Evolutionary conservation across 164 flowering plant genomes (phyloP).

Genomic region (Piper betle): DNA sequence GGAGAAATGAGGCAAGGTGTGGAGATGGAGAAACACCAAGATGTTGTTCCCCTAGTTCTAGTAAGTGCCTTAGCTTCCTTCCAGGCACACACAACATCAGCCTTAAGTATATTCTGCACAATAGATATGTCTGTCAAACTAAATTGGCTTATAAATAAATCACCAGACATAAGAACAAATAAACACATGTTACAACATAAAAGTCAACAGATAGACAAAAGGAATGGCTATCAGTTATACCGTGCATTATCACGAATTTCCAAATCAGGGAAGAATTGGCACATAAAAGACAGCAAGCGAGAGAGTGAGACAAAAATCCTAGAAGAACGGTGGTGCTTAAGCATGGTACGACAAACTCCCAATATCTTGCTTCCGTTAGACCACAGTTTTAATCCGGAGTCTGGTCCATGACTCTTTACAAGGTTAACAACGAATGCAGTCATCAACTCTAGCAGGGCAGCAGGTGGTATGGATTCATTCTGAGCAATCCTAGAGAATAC

Average conservation of each 20-base stretch:
- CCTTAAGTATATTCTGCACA: slow-evolving; percentile 74
- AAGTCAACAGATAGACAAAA: background rate
- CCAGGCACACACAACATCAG: slow-evolving; percentile 88
- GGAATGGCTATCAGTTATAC: slow-evolving; percentile 19
- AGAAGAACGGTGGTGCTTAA: slow-evolving; percentile 70
- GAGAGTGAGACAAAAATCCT: slow-evolving; percentile 60
- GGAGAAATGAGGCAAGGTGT: slow-evolving; percentile 44
- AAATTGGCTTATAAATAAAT: background rate
- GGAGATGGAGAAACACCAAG: slow-evolving; percentile 61
- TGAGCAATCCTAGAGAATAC: slow-evolving; percentile 70
- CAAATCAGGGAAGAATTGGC: slow-evolving; percentile 85
- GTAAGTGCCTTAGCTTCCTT: slow-evolving; percentile 59
- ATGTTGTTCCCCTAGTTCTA: slow-evolving; percentile 52
- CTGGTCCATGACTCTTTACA: slow-evolving; percentile 62
- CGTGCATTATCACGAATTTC: slow-evolving; percentile 97
- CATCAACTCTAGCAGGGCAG: slow-evolving; percentile 53
- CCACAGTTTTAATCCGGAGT: slow-evolving; percentile 70
- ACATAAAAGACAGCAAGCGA: slow-evolving; percentile 61
- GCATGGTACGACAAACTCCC: slow-evolving; percentile 73
- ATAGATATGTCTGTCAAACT: too few species aligned
- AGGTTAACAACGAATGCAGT: slow-evolving; percentile 46
- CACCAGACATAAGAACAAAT: background rate
- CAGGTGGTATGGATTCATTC: slow-evolving; percentile 60
- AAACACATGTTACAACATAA: background rate
- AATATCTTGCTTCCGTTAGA: slow-evolving; percentile 81